Evolutionary conservation across 2,329 filamentous ascomycete genomes (phyloP).

Genomic region (Rhynchosporium agropyri): DNA sequence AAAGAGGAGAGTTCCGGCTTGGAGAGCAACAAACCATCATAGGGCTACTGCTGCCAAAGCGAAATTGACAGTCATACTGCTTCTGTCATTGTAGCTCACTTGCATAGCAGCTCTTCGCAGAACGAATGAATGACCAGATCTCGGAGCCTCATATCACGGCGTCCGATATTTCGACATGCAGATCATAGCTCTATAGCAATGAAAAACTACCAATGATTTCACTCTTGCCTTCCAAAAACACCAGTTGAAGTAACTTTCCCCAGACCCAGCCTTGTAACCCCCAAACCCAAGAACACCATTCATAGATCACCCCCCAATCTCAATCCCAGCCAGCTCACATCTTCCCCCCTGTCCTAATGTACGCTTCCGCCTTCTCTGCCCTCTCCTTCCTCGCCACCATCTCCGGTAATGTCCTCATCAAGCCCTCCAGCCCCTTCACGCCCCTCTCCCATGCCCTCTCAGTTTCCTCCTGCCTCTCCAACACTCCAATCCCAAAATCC

Average conservation of each 20-base stretch:
- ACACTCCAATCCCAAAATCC: conserved; percentile 41
- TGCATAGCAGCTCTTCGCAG: too few relatives aligned
- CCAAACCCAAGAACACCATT: conserved; percentile 8
- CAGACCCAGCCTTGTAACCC: too few relatives aligned
- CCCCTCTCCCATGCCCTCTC: conserved; percentile 52
- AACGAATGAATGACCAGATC: background rate
- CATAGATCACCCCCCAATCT: background rate
- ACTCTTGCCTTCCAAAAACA: background rate
- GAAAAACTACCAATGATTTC: background rate
- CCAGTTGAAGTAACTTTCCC: too few relatives aligned
- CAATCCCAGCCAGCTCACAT: background rate
- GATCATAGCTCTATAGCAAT: background rate
- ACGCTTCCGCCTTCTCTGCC: conserved; percentile 55
- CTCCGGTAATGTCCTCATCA: conserved; percentile 63
- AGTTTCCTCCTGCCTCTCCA: conserved; percentile 52
- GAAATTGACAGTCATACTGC: background rate
- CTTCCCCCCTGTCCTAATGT: conserved; percentile 35
- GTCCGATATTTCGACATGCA: background rate
- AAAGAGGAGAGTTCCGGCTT: background rate
- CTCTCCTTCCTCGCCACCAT: conserved; percentile 67
- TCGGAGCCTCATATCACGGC: background rate
- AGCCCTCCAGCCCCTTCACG: conserved; percentile 52
- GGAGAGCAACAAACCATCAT: background rate
- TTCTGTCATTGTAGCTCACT: background rate
- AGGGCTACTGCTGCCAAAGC: background rate